Conservation (phyloP, 2,329 filamentous ascomycete genomes). For the Biscogniauxia marginata region DNA sequence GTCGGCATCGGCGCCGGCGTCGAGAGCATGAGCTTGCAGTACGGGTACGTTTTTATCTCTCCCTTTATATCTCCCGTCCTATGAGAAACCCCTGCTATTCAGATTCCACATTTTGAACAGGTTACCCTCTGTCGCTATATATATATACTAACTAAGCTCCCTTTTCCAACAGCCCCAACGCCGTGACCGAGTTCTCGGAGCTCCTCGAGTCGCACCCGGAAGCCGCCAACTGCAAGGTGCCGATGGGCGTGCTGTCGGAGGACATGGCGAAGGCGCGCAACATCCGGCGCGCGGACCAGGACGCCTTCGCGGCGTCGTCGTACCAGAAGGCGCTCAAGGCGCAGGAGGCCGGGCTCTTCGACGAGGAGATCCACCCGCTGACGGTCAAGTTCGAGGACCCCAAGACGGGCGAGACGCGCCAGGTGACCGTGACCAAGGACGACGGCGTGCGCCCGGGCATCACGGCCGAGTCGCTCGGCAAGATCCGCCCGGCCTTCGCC, state of each 20-base stretch:
- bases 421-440: slow-evolving; percentile 79
- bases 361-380: slow-evolving; percentile 85
- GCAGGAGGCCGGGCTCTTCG: slow-evolving; percentile 85
- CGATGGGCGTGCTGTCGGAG: slow-evolving; percentile 93
- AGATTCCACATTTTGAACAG: not conserved
- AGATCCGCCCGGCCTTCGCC: slow-evolving; percentile 87
- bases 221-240: slow-evolving; percentile 93
- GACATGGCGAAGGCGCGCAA: slow-evolving; percentile 86
- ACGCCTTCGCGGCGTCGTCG: slow-evolving; percentile 89
- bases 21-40: slow-evolving; percentile 93
- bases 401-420: slow-evolving; percentile 82
- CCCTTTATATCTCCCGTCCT: not conserved
- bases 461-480: slow-evolving; percentile 82
- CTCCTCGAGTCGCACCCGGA: slow-evolving; percentile 78
- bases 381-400: slow-evolving; percentile 86
- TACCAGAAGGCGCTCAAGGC: slow-evolving; percentile 89
- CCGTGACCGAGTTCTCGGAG: slow-evolving; percentile 91
- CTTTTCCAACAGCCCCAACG: slow-evolving; percentile 59
- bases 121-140: not conserved
- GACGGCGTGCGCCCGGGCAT: slow-evolving; percentile 85
- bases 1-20: slow-evolving; percentile 91
- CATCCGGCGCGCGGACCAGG: slow-evolving; percentile 72
- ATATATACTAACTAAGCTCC: not conserved
- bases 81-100: too few relatives aligned
- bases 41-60: slow-evolving; percentile 60